A percentile compares a stretch with the other conserved stretches of the same genome.
These are phyloP conservation scores for Aspergillus coremiiformis DNA, from an alignment of 495 filamentous ascomycete species.

Conservation along the genomic window DNA sequence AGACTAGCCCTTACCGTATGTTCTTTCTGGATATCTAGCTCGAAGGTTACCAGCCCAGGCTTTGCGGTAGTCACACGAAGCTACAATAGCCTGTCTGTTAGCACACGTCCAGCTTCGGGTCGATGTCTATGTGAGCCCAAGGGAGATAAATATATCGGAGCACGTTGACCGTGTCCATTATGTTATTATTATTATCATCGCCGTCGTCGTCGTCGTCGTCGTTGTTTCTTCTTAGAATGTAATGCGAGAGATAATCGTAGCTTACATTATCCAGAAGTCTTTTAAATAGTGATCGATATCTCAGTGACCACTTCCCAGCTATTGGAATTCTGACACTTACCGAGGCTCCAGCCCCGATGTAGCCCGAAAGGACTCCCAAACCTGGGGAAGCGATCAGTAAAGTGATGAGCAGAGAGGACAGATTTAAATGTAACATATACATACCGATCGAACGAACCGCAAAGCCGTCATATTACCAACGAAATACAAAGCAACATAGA, in stretches of 20 bases:
- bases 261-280: constrained; percentile 40
- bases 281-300: background rate
- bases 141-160: too few relatives aligned
- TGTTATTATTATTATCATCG: background rate
- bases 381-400: constrained; percentile 37
- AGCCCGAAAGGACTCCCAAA: constrained; percentile 73
- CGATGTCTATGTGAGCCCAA: background rate
- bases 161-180: too few relatives aligned
- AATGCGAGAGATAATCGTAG: background rate
- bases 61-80: constrained; percentile 67
- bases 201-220: too few relatives aligned
- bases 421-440: background rate
- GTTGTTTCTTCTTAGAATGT: too few relatives aligned
- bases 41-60: constrained; percentile 79
- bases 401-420: background rate
- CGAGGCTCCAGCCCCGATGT: constrained; percentile 82
- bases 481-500: background rate
- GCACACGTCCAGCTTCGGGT: background rate
- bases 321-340: constrained; percentile 39
- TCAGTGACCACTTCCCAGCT: background rate
- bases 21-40: constrained; percentile 75
- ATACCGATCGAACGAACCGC: constrained; percentile 56
- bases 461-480: constrained; percentile 46
- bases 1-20: constrained; percentile 60
- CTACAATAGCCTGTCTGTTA: constrained; percentile 43